These are phyloP conservation scores for Geotrichum candidum DNA, from an alignment of 1,139 yeast genomes.

Conservation along the genomic window DNA sequence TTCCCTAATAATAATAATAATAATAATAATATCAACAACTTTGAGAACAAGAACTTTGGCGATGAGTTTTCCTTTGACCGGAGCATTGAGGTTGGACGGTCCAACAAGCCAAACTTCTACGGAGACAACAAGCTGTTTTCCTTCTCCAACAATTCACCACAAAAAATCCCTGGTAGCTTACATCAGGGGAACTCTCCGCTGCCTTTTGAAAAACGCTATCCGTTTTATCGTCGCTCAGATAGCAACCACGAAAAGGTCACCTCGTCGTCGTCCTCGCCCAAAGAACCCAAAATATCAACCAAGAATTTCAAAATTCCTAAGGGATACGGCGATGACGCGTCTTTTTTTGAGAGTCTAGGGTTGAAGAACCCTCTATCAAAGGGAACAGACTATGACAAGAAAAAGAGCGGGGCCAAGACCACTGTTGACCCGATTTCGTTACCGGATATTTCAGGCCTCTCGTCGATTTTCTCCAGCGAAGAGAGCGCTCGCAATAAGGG, in stretches of 20 bases:
- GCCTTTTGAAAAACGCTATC: conserved; percentile 6
- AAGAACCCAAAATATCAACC: neutral
- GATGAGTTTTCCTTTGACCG: conserved; percentile 11
- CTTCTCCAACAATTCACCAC: neutral
- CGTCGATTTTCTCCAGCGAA: conserved; percentile 26
- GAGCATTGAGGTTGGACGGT: conserved; percentile 21
- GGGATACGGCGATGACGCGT: conserved; percentile 25
- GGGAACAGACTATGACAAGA: neutral
- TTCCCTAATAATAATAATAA: conserved; percentile 10
- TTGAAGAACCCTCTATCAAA: conserved; percentile 9
- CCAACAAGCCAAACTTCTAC: conserved; percentile 8
- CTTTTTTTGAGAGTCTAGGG: conserved; percentile 20
- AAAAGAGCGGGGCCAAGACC: conserved; percentile 1
- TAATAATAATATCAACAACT: conserved; percentile 4
- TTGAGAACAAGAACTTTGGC: neutral
- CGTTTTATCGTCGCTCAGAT: conserved; percentile 6
- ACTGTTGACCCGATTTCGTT: conserved; percentile 13
- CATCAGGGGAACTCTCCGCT: conserved; percentile 1
- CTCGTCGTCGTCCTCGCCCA: conserved; percentile 15
- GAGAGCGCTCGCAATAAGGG: conserved; percentile 16
- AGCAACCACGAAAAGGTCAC: conserved; percentile 18
- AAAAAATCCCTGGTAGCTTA: neutral
- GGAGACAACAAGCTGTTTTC: conserved; percentile 4
- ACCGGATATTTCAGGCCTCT: conserved; percentile 28
- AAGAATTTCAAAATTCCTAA: conserved; percentile 23